Evolutionary conservation across 2,329 filamentous ascomycete genomes (phyloP).

Genomic region (Didymella sp.): DNA sequence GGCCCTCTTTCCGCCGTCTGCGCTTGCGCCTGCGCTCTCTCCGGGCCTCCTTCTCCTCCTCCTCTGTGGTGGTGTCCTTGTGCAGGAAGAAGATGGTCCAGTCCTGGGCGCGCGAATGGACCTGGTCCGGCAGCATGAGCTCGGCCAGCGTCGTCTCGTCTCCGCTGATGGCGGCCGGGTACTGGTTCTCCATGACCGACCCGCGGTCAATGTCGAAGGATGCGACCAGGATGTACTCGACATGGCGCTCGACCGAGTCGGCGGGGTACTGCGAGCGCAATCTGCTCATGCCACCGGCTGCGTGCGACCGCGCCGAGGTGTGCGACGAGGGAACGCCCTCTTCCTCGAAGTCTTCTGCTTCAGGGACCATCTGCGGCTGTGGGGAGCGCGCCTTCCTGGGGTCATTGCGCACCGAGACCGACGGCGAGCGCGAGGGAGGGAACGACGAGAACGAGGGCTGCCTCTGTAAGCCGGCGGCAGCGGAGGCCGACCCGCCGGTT

Average conservation of each 20-base stretch:
- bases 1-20: conserved; percentile 51
- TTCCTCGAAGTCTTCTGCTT: conserved; percentile 40
- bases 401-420: conserved; percentile 47
- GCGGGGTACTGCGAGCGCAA: conserved; percentile 59
- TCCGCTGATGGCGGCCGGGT: conserved; percentile 90
- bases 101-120: conserved; percentile 91
- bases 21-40: conserved; percentile 63
- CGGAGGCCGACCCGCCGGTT: conserved; percentile 14
- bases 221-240: conserved; percentile 97
- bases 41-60: conserved; percentile 69
- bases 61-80: conserved; percentile 87
- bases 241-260: conserved; percentile 76
- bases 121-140: conserved; percentile 97
- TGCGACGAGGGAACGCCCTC: conserved; percentile 36
- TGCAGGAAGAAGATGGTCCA: conserved; percentile 99
- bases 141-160: conserved; percentile 98
- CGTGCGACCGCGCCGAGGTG: conserved; percentile 32
- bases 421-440: conserved; percentile 47
- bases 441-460: conserved; percentile 53
- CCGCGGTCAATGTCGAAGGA: conserved; percentile 97
- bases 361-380: conserved; percentile 45
- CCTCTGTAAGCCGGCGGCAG: conserved; percentile 40
- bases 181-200: conserved; percentile 98
- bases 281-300: conserved; percentile 19
- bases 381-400: conserved; percentile 44